Evolutionary conservation across 106 monocot species (phyloP).

Genomic region (Agapanthus africanus): DNA sequence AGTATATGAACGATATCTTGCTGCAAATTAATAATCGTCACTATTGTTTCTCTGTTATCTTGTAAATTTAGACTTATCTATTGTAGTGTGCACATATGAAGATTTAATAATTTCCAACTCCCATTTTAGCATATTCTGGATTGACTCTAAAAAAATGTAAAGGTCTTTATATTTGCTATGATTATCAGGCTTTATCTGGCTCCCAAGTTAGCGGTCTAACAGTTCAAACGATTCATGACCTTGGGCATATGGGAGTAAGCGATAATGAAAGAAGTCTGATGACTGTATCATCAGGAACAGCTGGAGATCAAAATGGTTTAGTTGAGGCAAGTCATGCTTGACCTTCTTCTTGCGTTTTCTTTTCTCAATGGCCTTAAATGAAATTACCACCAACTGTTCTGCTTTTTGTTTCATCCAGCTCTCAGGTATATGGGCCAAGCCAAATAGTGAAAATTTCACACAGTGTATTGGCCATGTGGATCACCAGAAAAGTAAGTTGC

Average conservation of each 20-base stretch:
- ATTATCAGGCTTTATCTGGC: constrained; percentile 40
- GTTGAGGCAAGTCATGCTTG: constrained; percentile 39
- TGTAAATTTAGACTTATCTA: neutral
- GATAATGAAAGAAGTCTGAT: constrained; percentile 65
- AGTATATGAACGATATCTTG: neutral
- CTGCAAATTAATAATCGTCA: neutral
- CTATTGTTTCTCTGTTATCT: no score
- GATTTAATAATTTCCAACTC: neutral
- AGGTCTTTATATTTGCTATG: constrained; percentile 4
- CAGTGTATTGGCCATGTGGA: constrained; percentile 55
- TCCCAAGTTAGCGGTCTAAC: constrained; percentile 15
- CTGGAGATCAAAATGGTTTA: constrained; percentile 24
- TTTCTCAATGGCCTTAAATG: neutral
- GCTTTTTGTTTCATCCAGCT: constrained; percentile 23
- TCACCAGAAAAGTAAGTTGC: constrained; percentile 56
- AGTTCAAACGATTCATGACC: constrained; percentile 14
- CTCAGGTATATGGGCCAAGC: constrained; percentile 82
- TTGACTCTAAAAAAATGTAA: neutral
- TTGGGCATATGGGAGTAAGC: constrained; percentile 25
- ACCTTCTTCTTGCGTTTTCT: constrained; percentile 1
- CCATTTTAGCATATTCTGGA: neutral
- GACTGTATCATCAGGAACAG: constrained; percentile 34
- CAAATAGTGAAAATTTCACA: constrained; percentile 59
- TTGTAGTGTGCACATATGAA: neutral
- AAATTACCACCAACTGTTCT: neutral